phyloP scores from a whole-genome alignment of 169 alveolate genomes.

The Plasmodium malariae region DNA sequence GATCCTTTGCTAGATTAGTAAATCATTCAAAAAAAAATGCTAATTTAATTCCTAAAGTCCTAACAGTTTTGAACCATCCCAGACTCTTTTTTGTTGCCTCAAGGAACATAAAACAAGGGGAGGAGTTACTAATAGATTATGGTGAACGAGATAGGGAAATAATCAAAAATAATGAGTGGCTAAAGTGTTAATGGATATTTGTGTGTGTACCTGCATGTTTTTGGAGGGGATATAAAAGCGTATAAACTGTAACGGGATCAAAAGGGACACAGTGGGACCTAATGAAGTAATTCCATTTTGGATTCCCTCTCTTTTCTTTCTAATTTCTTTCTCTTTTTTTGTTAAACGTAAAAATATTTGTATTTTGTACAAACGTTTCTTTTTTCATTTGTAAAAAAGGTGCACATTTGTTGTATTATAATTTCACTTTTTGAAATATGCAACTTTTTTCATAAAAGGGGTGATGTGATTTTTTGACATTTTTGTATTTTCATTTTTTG shows the following conservation, averaged over 20 bases:
- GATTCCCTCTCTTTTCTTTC: too few relatives aligned
- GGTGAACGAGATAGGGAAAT: conserved; percentile 90
- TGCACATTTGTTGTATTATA: not conserved
- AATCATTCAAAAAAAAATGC: conserved; percentile 91
- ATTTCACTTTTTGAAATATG: too few relatives aligned
- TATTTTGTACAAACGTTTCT: not conserved
- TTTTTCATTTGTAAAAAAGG: not conserved
- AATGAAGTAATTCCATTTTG: too few relatives aligned
- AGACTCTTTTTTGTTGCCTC: conserved; percentile 88
- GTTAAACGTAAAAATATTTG: not conserved
- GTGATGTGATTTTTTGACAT: not conserved
- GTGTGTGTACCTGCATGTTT: not conserved
- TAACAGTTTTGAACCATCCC: conserved; percentile 80
- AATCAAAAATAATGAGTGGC: conserved; percentile 89
- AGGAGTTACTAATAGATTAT: conserved; percentile 91
- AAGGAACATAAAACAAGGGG: conserved; percentile 88
- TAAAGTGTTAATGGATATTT: conserved; percentile 56
- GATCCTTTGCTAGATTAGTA: conserved; percentile 87
- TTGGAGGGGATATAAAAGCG: too few relatives aligned
- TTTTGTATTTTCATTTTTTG: not conserved
- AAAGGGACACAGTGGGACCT: too few relatives aligned
- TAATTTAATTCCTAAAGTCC: conserved; percentile 86
- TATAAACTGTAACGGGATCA: too few relatives aligned
- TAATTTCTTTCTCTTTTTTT: conserved; percentile 8
- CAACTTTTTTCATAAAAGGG: not conserved